Evolutionary conservation across 495 filamentous ascomycete genomes (phyloP), one percentile per base, ranked within the genome.

Genomic region (Penicillium paxilli): DNA sequence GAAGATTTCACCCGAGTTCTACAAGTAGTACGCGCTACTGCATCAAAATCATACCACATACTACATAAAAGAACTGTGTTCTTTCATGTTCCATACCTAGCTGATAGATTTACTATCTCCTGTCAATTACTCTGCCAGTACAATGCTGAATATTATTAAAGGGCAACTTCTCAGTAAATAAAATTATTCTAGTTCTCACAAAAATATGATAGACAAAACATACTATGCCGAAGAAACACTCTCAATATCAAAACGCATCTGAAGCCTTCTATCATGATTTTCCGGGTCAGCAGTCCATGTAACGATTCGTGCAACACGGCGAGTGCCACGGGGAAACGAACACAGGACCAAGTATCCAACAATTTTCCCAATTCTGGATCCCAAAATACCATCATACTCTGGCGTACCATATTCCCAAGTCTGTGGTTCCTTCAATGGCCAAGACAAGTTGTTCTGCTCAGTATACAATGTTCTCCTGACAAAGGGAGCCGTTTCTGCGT

Each of bases 201-300:
- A n/a, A n/a, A n/a, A n/a, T n/a, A n/a, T n/a, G n/a, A n/a, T n/a
- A n/a, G n/a, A n/a, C n/a, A n/a, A n/a, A n/a, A n/a, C n/a, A n/a
- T n/a, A n/a, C 30, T 32, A 32, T 32, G 30, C 30, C 30, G 30
- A 3, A 2, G 8, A 4, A 32, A 52, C 12, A 12, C 5, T 12
- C 12, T 45, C 50, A 16, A 52, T 52, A 20, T 52, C 50, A 38
- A 46, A 52, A 14, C 50, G 40, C 11, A 52, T 23, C 0, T 52
- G 41, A 14, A 23, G 16, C n/a, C 14, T 14, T 6, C 9, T 17
- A 38, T 38, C 16, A 5, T 19, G 4, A 38, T 1, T 19, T 7
- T 0, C 19, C 9, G 20, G 9, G 0, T 11, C 1, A 21, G 20
- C 10, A 1, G 3, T 2, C 7, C n/a, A 52, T 30, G 33, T 26